phyloP scores from a whole-genome alignment of 2,329 filamentous ascomycete genomes.

The Colletotrichum endophyticum region DNA sequence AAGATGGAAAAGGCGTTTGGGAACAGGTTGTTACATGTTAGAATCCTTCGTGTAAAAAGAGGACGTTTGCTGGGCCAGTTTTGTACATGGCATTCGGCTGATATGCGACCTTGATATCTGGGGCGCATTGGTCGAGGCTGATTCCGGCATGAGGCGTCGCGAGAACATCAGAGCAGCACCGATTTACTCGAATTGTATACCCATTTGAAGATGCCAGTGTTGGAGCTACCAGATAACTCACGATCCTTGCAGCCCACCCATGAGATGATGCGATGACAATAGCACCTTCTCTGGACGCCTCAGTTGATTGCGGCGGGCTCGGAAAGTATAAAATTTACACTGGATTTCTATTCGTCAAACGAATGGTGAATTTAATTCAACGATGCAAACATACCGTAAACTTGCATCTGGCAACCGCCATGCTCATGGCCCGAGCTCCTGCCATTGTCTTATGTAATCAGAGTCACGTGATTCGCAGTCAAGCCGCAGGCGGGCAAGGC shows the following conservation, averaged over 20 bases:
- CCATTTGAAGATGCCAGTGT: not conserved
- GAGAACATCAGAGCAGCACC: not conserved
- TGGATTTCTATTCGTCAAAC: no score
- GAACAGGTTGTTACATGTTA: not conserved
- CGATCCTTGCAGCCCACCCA: not conserved
- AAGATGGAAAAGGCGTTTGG: not conserved
- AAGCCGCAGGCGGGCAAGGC: conserved; percentile 15
- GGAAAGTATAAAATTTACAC: no score
- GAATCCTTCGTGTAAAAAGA: not conserved
- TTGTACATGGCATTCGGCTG: not conserved
- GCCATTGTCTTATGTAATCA: not conserved
- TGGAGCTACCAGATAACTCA: not conserved
- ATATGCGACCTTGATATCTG: not conserved
- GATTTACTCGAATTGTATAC: not conserved
- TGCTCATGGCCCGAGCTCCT: not conserved
- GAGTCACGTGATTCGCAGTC: conserved; percentile 26
- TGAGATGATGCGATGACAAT: not conserved
- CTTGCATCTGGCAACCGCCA: not conserved
- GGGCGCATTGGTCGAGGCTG: not conserved
- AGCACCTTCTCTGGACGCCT: not conserved
- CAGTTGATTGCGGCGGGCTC: not conserved
- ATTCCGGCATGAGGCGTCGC: not conserved
- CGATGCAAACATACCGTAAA: not conserved
- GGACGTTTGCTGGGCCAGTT: not conserved
- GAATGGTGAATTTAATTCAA: no score